A percentile compares a stretch with the other conserved stretches of the same genome.
Evolutionary conservation across 345 rosid genomes (phyloP).

Genomic region (Rhodamnia rubescens): DNA sequence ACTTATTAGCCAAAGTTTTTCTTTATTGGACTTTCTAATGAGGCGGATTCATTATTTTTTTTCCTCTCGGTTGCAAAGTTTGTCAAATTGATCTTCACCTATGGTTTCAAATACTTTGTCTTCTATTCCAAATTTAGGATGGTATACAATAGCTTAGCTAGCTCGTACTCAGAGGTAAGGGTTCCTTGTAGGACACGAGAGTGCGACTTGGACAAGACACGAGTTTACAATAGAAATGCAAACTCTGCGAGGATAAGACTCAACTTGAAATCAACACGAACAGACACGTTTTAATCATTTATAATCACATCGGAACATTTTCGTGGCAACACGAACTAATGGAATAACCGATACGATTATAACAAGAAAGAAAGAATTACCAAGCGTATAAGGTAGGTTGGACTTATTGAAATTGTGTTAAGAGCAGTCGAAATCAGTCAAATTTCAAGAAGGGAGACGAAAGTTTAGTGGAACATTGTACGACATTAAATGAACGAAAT

Average conservation of each 20-base stretch:
- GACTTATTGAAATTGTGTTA: no score
- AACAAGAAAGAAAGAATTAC: neutral
- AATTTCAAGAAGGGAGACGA: neutral
- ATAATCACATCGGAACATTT: neutral
- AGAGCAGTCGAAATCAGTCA: neutral
- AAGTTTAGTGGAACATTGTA: neutral
- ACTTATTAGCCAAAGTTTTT: neutral
- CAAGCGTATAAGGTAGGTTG: no score
- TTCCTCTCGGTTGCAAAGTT: neutral
- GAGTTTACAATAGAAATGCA: neutral
- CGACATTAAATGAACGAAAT: neutral
- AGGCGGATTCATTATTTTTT: neutral
- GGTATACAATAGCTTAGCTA: neutral
- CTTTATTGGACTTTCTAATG: neutral
- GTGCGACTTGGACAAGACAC: neutral
- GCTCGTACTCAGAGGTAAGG: neutral
- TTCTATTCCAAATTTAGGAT: neutral
- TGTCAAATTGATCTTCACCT: neutral
- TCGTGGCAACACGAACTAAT: neutral
- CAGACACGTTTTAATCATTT: neutral
- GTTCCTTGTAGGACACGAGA: neutral
- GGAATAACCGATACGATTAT: fast-evolving
- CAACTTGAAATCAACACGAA: neutral
- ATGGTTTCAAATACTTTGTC: neutral
- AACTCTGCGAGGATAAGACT: neutral